A percentile compares a stretch with the other conserved stretches of the same genome.
Evolutionary conservation across 2,329 filamentous ascomycete genomes (phyloP).

Genomic region (Xylariaceae sp.): DNA sequence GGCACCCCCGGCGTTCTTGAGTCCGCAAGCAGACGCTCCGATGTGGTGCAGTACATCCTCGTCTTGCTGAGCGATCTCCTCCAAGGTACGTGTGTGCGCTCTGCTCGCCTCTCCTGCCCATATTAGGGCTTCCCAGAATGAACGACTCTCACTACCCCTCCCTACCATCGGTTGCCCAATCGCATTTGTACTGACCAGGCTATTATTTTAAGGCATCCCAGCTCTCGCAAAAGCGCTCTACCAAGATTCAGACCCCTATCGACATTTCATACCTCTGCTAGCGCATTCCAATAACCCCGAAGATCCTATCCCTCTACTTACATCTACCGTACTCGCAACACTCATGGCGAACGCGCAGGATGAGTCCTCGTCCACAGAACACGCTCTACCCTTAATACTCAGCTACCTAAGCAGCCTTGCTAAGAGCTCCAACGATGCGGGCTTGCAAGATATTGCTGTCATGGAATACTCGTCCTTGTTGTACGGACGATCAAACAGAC

Average conservation of each 20-base stretch:
- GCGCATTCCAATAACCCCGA: constrained; percentile 74
- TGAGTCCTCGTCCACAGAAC: constrained; percentile 67
- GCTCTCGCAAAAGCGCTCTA: constrained; percentile 78
- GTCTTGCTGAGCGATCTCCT: constrained; percentile 88
- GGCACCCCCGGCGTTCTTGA: constrained; percentile 78
- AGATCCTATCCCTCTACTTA: constrained; percentile 86
- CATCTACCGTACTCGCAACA: constrained; percentile 82
- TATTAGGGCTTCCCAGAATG: too few relatives aligned
- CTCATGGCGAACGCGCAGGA: constrained; percentile 74
- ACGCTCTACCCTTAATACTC: constrained; percentile 80
- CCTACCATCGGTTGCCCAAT: too few relatives aligned
- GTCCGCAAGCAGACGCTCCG: constrained; percentile 80
- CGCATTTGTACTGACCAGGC: constrained; percentile 4
- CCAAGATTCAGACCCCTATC: constrained; percentile 77
- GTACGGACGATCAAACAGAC: constrained; percentile 73
- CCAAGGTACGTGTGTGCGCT: constrained; percentile 65
- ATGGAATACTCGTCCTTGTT: constrained; percentile 88
- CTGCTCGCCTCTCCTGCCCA: not conserved
- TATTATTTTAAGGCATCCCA: constrained; percentile 64
- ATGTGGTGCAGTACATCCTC: constrained; percentile 94
- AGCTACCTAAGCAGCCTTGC: constrained; percentile 84
- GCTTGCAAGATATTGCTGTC: constrained; percentile 93
- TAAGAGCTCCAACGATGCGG: constrained; percentile 79
- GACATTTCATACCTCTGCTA: constrained; percentile 83
- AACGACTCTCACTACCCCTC: too few relatives aligned